These are phyloP conservation scores for Juglanconis oblonga DNA, from an alignment of 2,329 filamentous ascomycete genomes.

Conservation along the genomic window DNA sequence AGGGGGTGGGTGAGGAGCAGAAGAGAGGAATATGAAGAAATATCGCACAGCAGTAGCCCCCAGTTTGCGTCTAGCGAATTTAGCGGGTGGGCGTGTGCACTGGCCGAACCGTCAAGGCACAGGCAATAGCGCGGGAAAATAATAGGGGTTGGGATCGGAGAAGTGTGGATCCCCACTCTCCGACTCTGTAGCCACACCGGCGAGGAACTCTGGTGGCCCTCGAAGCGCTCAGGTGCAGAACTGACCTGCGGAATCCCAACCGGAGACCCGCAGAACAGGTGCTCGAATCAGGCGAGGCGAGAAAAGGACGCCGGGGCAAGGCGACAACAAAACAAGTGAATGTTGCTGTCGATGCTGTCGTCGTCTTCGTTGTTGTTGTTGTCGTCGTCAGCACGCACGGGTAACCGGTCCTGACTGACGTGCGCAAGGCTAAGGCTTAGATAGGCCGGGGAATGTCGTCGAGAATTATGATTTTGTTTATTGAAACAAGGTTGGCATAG, in stretches of 20 bases:
- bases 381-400: too few relatives aligned
- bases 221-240: constrained; percentile 13
- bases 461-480: constrained; percentile 39
- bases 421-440: too few relatives aligned
- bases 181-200: constrained; percentile 3
- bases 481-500: constrained; percentile 35
- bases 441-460: constrained; percentile 10
- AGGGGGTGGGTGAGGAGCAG: not conserved
- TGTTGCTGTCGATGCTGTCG: constrained; percentile 16
- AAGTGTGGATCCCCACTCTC: constrained; percentile 15
- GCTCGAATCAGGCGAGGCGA: not conserved
- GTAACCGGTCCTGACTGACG: too few relatives aligned
- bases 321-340: constrained; percentile 16
- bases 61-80: constrained; percentile 21
- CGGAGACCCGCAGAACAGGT: constrained; percentile 15
- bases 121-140: constrained; percentile 17
- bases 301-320: not conserved
- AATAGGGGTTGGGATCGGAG: constrained; percentile 19
- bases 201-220: constrained; percentile 3
- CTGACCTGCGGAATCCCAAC: constrained; percentile 14
- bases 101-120: constrained; percentile 21
- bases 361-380: too few relatives aligned
- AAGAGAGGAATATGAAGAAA: constrained; percentile 15
- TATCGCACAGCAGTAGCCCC: constrained; percentile 4
- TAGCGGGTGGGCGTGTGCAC: constrained; percentile 18